Conservation (phyloP, 331 rosid genomes). For the Quercus lobata region DNA sequence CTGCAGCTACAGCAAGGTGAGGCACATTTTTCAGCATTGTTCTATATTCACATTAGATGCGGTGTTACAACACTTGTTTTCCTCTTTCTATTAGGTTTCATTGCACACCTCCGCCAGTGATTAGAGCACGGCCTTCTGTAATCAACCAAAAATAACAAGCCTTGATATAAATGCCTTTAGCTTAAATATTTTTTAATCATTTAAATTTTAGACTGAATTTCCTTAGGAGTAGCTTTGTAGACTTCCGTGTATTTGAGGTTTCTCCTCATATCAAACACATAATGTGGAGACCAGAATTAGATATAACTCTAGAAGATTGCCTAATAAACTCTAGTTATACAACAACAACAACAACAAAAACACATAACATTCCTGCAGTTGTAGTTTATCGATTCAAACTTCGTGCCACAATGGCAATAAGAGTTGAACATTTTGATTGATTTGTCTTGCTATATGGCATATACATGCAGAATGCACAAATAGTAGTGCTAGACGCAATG, state of each 20-base stretch:
- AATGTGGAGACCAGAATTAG: too few relatives aligned
- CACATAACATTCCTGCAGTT: background rate
- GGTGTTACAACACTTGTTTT: constrained; percentile 52
- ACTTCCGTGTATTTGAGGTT: too few relatives aligned
- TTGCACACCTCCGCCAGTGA: constrained; percentile 53
- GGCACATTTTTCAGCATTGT: constrained; percentile 77
- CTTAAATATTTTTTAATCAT: too few relatives aligned
- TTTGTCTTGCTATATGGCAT: background rate
- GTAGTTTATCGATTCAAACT: background rate
- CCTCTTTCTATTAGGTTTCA: constrained; percentile 48
- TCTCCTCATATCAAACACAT: background rate
- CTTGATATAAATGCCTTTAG: background rate
- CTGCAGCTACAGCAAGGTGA: constrained; percentile 78
- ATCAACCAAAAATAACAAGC: constrained; percentile 29
- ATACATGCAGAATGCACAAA: too few relatives aligned
- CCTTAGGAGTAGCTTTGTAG: too few relatives aligned
- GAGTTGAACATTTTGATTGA: background rate
- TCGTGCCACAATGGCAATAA: background rate
- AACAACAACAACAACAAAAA: background rate
- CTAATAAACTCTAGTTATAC: too few relatives aligned
- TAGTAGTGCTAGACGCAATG: too few relatives aligned
- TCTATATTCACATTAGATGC: constrained; percentile 67
- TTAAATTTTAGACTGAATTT: too few relatives aligned
- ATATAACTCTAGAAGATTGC: background rate
- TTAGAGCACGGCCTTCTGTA: constrained; percentile 92